These are phyloP conservation scores for Podila horticola DNA, from an alignment of 192 early-diverging fungal genomes.

Conservation along the genomic window DNA sequence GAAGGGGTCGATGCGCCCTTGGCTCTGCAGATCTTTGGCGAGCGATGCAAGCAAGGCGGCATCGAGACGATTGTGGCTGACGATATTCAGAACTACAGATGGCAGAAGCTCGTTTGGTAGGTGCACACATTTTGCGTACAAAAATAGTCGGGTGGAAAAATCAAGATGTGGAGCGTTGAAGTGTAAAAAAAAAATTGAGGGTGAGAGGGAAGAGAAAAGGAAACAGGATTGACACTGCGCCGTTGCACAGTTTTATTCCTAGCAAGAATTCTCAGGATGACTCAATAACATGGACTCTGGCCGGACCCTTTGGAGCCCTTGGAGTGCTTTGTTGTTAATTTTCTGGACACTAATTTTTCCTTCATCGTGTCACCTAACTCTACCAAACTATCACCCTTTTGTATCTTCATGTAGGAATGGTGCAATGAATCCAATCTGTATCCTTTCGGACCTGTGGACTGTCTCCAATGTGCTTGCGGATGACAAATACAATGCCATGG, in stretches of 20 bases:
- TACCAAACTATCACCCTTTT: neutral
- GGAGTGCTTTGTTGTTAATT: neutral
- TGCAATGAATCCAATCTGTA: constrained; percentile 74
- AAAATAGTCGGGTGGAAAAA: too few species aligned
- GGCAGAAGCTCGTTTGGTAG: constrained; percentile 79
- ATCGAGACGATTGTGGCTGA: constrained; percentile 52
- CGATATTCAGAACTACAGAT: constrained; percentile 70
- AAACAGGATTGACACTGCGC: too few species aligned
- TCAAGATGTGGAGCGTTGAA: too few species aligned
- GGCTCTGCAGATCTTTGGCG: constrained; percentile 49
- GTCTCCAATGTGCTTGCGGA: constrained; percentile 61
- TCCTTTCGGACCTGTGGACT: constrained; percentile 66
- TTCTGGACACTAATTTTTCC: neutral
- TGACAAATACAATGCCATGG: constrained; percentile 53
- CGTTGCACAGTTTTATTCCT: too few species aligned
- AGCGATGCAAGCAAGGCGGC: constrained; percentile 53
- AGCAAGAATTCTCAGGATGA: neutral
- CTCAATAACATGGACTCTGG: neutral
- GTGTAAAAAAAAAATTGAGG: too few species aligned
- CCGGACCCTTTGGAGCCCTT: constrained; percentile 1
- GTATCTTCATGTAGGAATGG: constrained; percentile 60
- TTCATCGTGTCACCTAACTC: too few species aligned
- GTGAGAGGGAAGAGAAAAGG: neutral
- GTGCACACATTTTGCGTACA: neutral
- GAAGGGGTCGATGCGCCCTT: constrained; percentile 42